Percentiles rank a stretch among this genome's conserved stretches.
These are phyloP conservation scores for Agaricus sinodeliciosus DNA, from an alignment of 768 basidiomycete species.

Conservation along the genomic window DNA sequence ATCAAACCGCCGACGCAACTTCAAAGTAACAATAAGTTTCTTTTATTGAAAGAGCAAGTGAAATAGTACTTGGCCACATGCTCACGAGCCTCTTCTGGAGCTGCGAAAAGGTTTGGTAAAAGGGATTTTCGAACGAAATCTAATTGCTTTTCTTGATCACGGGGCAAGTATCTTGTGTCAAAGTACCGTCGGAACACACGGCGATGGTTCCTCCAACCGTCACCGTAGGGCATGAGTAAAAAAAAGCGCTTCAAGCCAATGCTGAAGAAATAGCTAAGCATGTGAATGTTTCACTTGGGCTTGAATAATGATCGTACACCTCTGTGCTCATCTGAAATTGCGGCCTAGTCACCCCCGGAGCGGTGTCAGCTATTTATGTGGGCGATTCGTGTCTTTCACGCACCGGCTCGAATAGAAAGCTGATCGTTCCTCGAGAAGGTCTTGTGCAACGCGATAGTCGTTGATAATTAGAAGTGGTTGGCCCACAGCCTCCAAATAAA, in stretches of 20 bases:
- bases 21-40: background rate
- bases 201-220: slow-evolving; percentile 10
- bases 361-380: too few species aligned
- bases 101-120: background rate
- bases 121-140: slow-evolving; percentile 1
- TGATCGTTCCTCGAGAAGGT: slow-evolving; percentile 21
- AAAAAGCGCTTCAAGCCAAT: background rate
- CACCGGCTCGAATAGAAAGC: slow-evolving; percentile 20
- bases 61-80: background rate
- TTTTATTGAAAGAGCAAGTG: too few species aligned
- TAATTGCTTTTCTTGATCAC: slow-evolving; percentile 1
- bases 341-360: background rate
- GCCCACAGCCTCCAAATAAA: slow-evolving; percentile 20
- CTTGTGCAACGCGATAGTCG: slow-evolving; percentile 17
- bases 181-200: slow-evolving; percentile 11
- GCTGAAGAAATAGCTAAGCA: background rate
- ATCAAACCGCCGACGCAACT: slow-evolving; percentile 7
- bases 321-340: background rate
- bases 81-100: background rate
- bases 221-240: slow-evolving; percentile 8
- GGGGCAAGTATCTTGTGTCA: background rate
- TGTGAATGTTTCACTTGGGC: background rate
- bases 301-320: background rate
- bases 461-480: slow-evolving; percentile 20
- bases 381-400: background rate